These are phyloP conservation scores for Candida tetrigidarum DNA, from an alignment of 1,139 yeast genomes.

Conservation along the genomic window DNA sequence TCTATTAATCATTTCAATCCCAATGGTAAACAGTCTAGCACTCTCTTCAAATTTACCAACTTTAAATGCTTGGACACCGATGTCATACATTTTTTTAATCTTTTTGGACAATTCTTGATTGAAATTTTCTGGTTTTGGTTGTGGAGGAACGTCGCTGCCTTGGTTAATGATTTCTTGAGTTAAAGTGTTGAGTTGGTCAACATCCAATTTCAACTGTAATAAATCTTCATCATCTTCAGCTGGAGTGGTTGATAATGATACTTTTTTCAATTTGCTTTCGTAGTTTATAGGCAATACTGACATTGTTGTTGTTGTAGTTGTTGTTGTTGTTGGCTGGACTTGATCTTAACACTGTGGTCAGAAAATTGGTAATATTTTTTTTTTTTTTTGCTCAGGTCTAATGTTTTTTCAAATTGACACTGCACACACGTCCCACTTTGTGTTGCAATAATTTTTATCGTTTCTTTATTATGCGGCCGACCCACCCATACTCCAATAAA, in stretches of 20 bases:
- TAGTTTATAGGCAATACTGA: constrained; percentile 17
- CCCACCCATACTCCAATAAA: no score
- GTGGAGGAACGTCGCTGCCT: constrained; percentile 73
- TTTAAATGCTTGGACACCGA: constrained; percentile 69
- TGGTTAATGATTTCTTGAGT: constrained; percentile 60
- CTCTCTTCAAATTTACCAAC: constrained; percentile 71
- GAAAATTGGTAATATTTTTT: not conserved
- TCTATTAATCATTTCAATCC: constrained; percentile 79
- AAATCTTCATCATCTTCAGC: constrained; percentile 23
- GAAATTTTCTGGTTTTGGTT: constrained; percentile 54
- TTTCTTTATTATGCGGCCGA: not conserved
- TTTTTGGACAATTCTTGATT: constrained; percentile 64
- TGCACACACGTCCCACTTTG: not conserved
- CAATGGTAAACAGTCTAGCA: constrained; percentile 70
- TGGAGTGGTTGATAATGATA: constrained; percentile 24
- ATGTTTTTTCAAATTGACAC: not conserved
- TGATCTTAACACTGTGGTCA: constrained; percentile 4
- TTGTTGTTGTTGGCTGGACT: not conserved
- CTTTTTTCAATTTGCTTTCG: constrained; percentile 32
- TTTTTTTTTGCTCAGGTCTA: not conserved
- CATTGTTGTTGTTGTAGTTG: not conserved
- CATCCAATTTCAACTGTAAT: constrained; percentile 47
- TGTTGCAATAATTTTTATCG: not conserved
- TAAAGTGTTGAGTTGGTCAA: constrained; percentile 67
- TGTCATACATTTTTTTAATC: constrained; percentile 73